Base-by-base conservation (phyloP, 2,329 filamentous ascomycete species). In the Fusarium luffae region DNA sequence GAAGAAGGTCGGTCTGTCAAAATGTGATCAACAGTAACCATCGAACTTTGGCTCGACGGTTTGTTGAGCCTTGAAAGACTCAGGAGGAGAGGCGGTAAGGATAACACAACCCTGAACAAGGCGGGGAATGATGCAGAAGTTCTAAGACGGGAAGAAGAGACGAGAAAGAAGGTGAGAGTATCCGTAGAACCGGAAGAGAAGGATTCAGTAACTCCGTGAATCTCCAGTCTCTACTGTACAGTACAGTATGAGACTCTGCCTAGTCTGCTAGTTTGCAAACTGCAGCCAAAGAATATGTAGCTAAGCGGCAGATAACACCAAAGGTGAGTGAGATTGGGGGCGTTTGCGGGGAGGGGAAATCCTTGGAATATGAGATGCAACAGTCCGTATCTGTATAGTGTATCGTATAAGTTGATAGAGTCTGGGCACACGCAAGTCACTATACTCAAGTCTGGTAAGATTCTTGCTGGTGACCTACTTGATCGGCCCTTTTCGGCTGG, bases 311-410 rank as follows among this genome's bases (percentile, higher is more conserved):
- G 63, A 55, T 66, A 62, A 58, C 42, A 43, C 44, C 27, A 62
- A 50, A 69, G 67, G 70, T 70, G 67, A 63, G 62, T 68, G 57
- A 70, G 67, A 70, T 70, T 68, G 67, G 62, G 63, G 54, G 54
- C 32, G 51, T 69, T 70, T 69, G 67, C 46, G 59, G 62, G 57
- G 49, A 12, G 54, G 54, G 43, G 30, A 21, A 52, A 59, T 63
- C 58, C 63, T 69, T 63, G 67, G 50, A 70, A 49, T 21, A 42
- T 47, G 28, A 43, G 54, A 58, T 69, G 67, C 66, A 70, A 48
- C 62, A 63, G 52, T 47, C 67, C 49, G 57, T 70, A 63, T 70
- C 46, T 49, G 66, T 32, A 32, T 8, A 14, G 30, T 51, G 66
- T 37, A 37, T 37, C 34, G 34, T 37, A 37, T 56, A 37, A 37